Evolutionary conservation across 2,329 filamentous ascomycete species (phyloP).

Genomic region (Beauveria brongniartii): DNA sequence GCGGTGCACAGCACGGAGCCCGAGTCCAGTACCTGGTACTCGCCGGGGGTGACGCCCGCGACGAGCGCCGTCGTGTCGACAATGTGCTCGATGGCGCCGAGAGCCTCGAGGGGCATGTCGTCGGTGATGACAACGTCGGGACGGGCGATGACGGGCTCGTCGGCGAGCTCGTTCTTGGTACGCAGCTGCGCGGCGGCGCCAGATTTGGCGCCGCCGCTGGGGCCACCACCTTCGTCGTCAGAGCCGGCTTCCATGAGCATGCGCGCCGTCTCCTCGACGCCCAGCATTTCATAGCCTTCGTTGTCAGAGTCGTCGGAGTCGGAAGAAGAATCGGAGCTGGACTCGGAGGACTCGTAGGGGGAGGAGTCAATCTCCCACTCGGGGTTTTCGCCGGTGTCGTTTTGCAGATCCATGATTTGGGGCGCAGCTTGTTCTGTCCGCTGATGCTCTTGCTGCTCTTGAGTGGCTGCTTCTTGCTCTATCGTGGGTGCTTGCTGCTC

Average conservation of each 20-base stretch:
- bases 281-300: slow-evolving; percentile 64
- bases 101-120: slow-evolving; percentile 66
- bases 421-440: neutral
- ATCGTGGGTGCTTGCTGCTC: neutral
- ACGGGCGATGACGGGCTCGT: slow-evolving; percentile 58
- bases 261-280: slow-evolving; percentile 73
- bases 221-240: slow-evolving; percentile 62
- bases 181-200: slow-evolving; percentile 45
- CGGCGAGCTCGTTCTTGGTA: slow-evolving; percentile 71
- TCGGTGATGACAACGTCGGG: slow-evolving; percentile 71
- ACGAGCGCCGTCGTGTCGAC: slow-evolving; percentile 75
- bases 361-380: slow-evolving; percentile 84
- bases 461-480: neutral
- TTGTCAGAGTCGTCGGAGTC: slow-evolving; percentile 50
- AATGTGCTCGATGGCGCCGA: slow-evolving; percentile 68
- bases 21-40: slow-evolving; percentile 75
- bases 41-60: slow-evolving; percentile 68
- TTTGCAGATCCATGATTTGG: slow-evolving; percentile 18
- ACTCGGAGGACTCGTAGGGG: slow-evolving; percentile 61
- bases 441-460: neutral
- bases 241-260: slow-evolving; percentile 79
- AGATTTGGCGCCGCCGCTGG: slow-evolving; percentile 33
- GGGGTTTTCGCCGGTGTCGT: slow-evolving; percentile 40
- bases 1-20: slow-evolving; percentile 76
- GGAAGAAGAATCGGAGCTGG: slow-evolving; percentile 60